These are phyloP conservation scores for Populus ilicifolia DNA, from an alignment of 345 rosid genomes.

Conservation along the genomic window DNA sequence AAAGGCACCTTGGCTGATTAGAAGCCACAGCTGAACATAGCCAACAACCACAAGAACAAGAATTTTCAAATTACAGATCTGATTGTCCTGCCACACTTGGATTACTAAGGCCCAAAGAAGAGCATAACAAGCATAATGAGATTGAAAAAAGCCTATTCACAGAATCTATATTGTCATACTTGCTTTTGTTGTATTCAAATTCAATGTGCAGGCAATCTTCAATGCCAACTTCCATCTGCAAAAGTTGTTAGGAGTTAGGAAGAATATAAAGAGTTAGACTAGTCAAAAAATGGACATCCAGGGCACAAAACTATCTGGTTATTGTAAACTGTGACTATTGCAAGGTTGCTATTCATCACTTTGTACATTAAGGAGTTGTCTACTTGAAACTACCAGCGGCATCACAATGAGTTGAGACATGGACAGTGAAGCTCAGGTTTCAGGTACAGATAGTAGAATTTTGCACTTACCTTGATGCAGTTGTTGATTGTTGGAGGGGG, in stretches of 20 bases:
- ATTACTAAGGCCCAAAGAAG: neutral
- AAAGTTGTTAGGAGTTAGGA: slow-evolving; percentile 11
- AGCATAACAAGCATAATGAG: neutral
- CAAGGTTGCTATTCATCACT: neutral
- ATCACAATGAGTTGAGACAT: neutral
- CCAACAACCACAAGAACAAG: neutral
- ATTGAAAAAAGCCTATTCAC: neutral
- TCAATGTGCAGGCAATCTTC: slow-evolving; percentile 97
- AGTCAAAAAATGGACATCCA: neutral
- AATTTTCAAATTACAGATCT: neutral
- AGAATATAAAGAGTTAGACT: neutral
- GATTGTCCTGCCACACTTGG: neutral
- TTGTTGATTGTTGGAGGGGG: slow-evolving; percentile 78
- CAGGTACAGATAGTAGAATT: neutral
- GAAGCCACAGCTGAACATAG: neutral
- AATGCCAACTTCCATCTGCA: slow-evolving; percentile 99
- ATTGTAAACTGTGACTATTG: neutral
- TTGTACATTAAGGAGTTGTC: neutral
- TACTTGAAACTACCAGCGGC: neutral
- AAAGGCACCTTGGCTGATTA: neutral
- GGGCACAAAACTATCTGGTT: neutral
- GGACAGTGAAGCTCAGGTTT: neutral
- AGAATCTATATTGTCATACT: slow-evolving; percentile 54
- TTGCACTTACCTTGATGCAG: slow-evolving; percentile 71
- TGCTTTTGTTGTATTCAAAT: slow-evolving; percentile 99